Percentiles rank a stretch among this genome's conserved stretches.
phyloP scores from a whole-genome alignment of 257 asterid species.

The Solanum corneliomulleri region DNA sequence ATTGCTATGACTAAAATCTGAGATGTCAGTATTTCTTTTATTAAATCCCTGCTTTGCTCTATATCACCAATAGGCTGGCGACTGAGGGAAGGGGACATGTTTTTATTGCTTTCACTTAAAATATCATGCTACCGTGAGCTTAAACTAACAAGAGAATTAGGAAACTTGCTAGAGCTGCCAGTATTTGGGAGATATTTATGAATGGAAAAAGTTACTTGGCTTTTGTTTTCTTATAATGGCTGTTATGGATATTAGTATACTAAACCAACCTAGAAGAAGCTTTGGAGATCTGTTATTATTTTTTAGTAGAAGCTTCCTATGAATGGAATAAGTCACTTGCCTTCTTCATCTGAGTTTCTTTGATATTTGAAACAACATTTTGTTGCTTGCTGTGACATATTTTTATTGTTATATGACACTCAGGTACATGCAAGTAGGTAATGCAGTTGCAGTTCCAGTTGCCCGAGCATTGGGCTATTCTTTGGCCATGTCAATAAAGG shows the following conservation, averaged over 20 bases:
- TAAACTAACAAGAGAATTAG: not conserved
- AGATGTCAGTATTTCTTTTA: not conserved
- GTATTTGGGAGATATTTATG: not conserved
- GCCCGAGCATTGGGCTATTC: conserved; percentile 30
- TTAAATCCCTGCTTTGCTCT: not conserved
- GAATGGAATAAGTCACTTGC: not conserved
- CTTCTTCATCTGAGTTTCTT: not conserved
- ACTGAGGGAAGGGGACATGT: not conserved
- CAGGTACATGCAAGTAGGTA: conserved; percentile 32
- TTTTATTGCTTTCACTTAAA: not conserved
- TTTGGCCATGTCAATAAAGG: conserved; percentile 19
- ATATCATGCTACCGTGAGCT: not conserved
- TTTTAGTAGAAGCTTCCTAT: not conserved
- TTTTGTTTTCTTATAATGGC: not conserved
- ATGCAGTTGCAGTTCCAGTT: conserved; percentile 33
- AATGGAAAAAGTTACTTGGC: not conserved
- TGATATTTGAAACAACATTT: not conserved
- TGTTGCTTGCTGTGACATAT: not conserved
- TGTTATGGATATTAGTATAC: not conserved
- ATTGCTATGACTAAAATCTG: not conserved
- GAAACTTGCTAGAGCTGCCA: not conserved
- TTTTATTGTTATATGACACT: not conserved
- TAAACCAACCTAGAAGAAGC: not conserved
- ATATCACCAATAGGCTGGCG: not conserved
- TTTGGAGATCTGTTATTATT: not conserved